phyloP scores from a whole-genome alignment of 805 yeast species.

The Saturnispora diversa region DNA sequence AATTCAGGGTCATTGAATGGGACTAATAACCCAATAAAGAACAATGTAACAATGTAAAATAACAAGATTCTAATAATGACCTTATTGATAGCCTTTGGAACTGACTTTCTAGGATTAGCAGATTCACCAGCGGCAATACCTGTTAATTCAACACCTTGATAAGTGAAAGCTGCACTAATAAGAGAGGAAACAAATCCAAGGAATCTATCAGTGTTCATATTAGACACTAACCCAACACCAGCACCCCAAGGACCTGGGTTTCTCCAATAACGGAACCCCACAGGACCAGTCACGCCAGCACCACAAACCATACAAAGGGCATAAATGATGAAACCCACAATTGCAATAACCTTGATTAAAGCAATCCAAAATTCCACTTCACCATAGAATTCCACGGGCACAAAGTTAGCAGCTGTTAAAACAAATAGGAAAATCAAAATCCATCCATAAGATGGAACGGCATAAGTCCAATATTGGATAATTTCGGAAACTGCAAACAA shows the following conservation, averaged over 20 bases:
- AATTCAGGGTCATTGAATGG: slow-evolving; percentile 59
- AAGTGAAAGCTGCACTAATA: slow-evolving; percentile 71
- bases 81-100: slow-evolving; percentile 64
- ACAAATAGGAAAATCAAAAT: slow-evolving; percentile 57
- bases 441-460: slow-evolving; percentile 69
- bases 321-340: slow-evolving; percentile 61
- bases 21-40: slow-evolving; percentile 63
- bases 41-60: slow-evolving; percentile 57
- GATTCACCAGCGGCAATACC: slow-evolving; percentile 75
- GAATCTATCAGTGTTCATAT: slow-evolving; percentile 48
- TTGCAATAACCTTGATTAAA: slow-evolving; percentile 55
- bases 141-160: slow-evolving; percentile 70
- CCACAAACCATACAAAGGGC: slow-evolving; percentile 69
- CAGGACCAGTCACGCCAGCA: slow-evolving; percentile 59
- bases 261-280: slow-evolving; percentile 78
- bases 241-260: slow-evolving; percentile 64
- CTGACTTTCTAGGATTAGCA: slow-evolving; percentile 57
- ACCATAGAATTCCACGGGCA: slow-evolving; percentile 66
- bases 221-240: slow-evolving; percentile 45
- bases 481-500: slow-evolving; percentile 63
- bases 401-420: slow-evolving; percentile 45
- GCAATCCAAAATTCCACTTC: slow-evolving; percentile 75
- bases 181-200: slow-evolving; percentile 64
- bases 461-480: slow-evolving; percentile 57
- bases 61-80: slow-evolving; percentile 58